Percentiles rank a stretch among this genome's conserved stretches.
Evolutionary conservation across 2,329 filamentous ascomycete genomes (phyloP).

Genomic region (Scedosporium apiospermum): DNA sequence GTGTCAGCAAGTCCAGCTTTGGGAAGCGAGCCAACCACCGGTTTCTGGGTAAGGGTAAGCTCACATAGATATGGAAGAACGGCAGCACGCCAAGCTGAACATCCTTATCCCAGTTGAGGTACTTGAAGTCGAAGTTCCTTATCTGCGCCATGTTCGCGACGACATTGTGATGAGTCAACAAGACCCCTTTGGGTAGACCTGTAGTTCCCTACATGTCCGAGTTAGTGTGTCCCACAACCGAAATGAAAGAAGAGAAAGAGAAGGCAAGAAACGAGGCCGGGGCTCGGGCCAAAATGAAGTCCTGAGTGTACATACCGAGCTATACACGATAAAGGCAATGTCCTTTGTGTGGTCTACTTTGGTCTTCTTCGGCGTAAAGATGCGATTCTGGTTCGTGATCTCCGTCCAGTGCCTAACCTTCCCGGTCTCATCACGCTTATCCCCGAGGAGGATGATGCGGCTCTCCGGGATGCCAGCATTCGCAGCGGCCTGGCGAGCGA

Average conservation of each 20-base stretch:
- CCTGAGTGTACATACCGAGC: slow-evolving; percentile 37
- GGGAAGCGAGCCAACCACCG: not conserved
- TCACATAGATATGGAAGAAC: slow-evolving; percentile 85
- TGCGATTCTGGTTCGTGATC: slow-evolving; percentile 49
- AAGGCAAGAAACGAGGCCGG: not conserved
- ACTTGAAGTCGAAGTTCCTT: slow-evolving; percentile 40
- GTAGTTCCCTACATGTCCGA: slow-evolving; percentile 58
- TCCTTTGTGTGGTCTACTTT: slow-evolving; percentile 61
- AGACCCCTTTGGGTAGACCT: slow-evolving; percentile 83
- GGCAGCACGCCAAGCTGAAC: slow-evolving; percentile 70
- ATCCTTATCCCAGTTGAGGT: slow-evolving; percentile 55
- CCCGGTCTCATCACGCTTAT: slow-evolving; percentile 48
- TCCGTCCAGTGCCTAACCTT: slow-evolving; percentile 62
- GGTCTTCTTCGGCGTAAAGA: slow-evolving; percentile 42
- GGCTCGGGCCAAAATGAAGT: not conserved
- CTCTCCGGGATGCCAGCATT: slow-evolving; percentile 61
- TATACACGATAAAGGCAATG: slow-evolving; percentile 78
- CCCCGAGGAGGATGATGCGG: slow-evolving; percentile 68
- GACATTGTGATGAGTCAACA: slow-evolving; percentile 76
- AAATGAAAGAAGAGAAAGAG: too few relatives aligned
- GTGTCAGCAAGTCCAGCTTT: not conserved
- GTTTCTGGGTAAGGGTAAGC: slow-evolving; percentile 14
- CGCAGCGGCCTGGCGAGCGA: slow-evolving; percentile 57
- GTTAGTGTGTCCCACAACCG: too few relatives aligned
- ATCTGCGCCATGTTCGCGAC: slow-evolving; percentile 61